phyloP scores from a whole-genome alignment of 345 rosid genomes.

The Carallia brachiata region DNA sequence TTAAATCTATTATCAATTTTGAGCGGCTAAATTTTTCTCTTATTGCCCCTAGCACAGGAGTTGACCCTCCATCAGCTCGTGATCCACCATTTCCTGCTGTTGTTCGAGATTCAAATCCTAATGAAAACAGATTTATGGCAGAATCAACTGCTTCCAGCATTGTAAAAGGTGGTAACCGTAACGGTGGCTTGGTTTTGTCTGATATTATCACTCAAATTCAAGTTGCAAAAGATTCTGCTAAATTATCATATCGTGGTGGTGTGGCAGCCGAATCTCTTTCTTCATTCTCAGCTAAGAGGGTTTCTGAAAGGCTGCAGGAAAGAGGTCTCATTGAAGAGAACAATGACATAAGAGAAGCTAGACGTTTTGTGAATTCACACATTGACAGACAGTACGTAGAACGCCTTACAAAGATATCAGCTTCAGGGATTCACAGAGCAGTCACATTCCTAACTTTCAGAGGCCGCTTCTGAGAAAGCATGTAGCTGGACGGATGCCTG shows the following conservation, averaged over 20 bases:
- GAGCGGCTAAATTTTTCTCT: slow-evolving; percentile 58
- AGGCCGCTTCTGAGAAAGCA: slow-evolving; percentile 90
- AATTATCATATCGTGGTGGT: slow-evolving; percentile 54
- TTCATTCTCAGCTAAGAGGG: slow-evolving; percentile 61
- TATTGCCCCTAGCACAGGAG: slow-evolving; percentile 94
- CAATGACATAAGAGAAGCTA: slow-evolving; percentile 62
- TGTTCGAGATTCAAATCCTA: slow-evolving; percentile 67
- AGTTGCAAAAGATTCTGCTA: slow-evolving; percentile 89
- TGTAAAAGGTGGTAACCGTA: slow-evolving; percentile 60
- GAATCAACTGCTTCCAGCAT: slow-evolving; percentile 54
- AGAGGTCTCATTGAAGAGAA: slow-evolving; percentile 68
- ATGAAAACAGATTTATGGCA: slow-evolving; percentile 41
- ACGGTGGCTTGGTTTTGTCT: slow-evolving; percentile 81
- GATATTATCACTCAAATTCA: slow-evolving; percentile 90
- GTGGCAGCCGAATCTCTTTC: slow-evolving; percentile 60
- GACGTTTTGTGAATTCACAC: slow-evolving; percentile 53
- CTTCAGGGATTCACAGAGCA: slow-evolving; percentile 65
- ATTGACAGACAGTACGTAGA: slow-evolving; percentile 76
- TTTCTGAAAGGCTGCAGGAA: slow-evolving; percentile 64
- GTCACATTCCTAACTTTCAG: slow-evolving; percentile 89
- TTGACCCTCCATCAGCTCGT: slow-evolving; percentile 99
- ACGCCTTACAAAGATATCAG: slow-evolving; percentile 53
- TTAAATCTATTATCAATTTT: slow-evolving; percentile 24
- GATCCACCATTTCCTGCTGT: slow-evolving; percentile 84
- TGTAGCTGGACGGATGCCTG: slow-evolving; percentile 72